phyloP scores from a whole-genome alignment of 371 early-diverging fungal species.

The Zychaea mexicana region DNA sequence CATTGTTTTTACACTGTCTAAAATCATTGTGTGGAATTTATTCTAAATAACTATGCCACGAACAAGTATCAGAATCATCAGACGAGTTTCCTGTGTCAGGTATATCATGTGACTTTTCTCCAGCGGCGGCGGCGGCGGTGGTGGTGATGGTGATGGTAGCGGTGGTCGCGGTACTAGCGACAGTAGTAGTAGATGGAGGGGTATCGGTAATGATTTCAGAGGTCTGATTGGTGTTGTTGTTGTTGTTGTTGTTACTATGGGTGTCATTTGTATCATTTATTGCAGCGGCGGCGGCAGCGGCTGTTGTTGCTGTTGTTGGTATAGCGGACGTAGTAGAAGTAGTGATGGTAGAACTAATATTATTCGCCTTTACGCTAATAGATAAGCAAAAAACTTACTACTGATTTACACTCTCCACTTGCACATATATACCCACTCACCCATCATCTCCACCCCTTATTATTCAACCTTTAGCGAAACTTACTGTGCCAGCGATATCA shows the following conservation, averaged over 20 bases:
- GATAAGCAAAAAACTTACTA: conserved; percentile 1
- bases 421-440: background rate
- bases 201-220: conserved; percentile 1
- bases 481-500: background rate
- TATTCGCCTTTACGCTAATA: conserved; percentile 5
- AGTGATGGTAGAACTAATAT: background rate
- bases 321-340: background rate
- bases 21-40: background rate
- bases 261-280: background rate
- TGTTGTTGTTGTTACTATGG: background rate
- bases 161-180: background rate
- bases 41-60: conserved; percentile 2
- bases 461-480: background rate
- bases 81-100: background rate
- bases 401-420: background rate
- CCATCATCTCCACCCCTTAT: background rate
- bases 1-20: no score
- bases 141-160: background rate
- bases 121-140: background rate
- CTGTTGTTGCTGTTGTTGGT: background rate
- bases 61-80: conserved; percentile 5
- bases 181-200: background rate
- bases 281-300: background rate
- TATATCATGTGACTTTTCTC: background rate
- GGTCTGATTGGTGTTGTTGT: background rate